Percentiles rank a stretch among this genome's conserved stretches.
Conservation (phyloP, 768 basidiomycete genomes). For the Boletus pseudo-olivaceus region DNA sequence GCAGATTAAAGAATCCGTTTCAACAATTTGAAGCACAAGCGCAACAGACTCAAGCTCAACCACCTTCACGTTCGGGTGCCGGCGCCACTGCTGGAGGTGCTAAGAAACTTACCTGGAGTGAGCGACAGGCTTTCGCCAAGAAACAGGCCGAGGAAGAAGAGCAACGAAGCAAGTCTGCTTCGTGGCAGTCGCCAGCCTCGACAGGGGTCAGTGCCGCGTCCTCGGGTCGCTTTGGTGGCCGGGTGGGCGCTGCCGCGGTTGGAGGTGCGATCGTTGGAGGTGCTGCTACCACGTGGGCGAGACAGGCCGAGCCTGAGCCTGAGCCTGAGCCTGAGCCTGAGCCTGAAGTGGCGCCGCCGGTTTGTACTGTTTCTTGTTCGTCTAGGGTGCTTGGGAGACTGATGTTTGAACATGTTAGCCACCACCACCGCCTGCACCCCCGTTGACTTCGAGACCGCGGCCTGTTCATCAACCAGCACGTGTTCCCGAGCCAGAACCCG, state of each 20-base stretch:
- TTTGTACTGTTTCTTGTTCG: constrained; percentile 16
- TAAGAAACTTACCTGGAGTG: constrained; percentile 91
- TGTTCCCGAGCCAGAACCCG: constrained; percentile 19
- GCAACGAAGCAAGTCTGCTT: constrained; percentile 55
- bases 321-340: constrained; percentile 33
- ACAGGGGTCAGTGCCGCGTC: constrained; percentile 35
- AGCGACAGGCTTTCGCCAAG: constrained; percentile 89
- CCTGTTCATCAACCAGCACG: constrained; percentile 16
- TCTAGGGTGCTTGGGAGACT: not conserved
- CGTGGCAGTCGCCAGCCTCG: constrained; percentile 38
- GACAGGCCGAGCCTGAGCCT: constrained; percentile 23
- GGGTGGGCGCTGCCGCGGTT: constrained; percentile 27
- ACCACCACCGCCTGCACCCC: constrained; percentile 28
- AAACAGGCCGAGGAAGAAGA: constrained; percentile 81
- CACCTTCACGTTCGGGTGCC: constrained; percentile 19
- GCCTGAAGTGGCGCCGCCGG: constrained; percentile 30
- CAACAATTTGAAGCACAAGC: constrained; percentile 54
- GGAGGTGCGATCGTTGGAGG: constrained; percentile 32
- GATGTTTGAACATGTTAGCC: constrained; percentile 10
- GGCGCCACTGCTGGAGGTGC: constrained; percentile 31
- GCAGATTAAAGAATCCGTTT: constrained; percentile 84
- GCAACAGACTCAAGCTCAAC: constrained; percentile 31
- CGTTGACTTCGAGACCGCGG: constrained; percentile 17
- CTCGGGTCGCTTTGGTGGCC: constrained; percentile 36
- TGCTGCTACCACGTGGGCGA: constrained; percentile 23